These are phyloP conservation scores for Apiospora pterosperma DNA, from an alignment of 2,329 filamentous ascomycete species.

Conservation along the genomic window DNA sequence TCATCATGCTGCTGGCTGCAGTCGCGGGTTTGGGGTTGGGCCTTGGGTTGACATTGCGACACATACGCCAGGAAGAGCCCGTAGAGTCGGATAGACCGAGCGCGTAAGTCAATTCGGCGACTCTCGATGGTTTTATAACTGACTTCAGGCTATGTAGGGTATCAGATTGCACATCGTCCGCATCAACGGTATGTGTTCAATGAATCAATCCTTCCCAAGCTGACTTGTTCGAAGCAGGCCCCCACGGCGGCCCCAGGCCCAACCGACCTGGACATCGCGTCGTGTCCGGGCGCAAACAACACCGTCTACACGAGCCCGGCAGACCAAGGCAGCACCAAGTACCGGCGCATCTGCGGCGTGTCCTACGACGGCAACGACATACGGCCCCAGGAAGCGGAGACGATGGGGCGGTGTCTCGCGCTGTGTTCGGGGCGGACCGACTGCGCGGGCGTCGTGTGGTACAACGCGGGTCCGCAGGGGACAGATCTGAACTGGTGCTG, in stretches of 20 bases:
- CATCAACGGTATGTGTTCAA: background rate
- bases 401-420: background rate
- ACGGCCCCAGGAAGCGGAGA: background rate
- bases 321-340: background rate
- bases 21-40: background rate
- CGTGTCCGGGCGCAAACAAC: background rate
- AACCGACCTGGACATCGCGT: background rate
- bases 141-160: background rate
- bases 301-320: background rate
- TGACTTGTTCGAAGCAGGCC: background rate
- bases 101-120: background rate
- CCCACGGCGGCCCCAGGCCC: background rate
- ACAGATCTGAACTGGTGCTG: background rate
- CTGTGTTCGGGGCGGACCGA: background rate
- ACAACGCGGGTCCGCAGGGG: background rate
- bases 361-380: background rate
- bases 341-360: background rate
- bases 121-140: background rate
- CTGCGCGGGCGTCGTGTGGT: background rate
- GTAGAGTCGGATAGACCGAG: background rate
- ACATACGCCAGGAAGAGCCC: background rate
- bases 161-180: background rate
- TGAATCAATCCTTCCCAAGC: background rate
- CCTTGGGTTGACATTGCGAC: background rate
- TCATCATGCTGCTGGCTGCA: background rate